Evolutionary conservation across 768 basidiomycete species (phyloP), one percentile per base, ranked within the genome.

Genomic region (Pulveroboletus ravenelii): DNA sequence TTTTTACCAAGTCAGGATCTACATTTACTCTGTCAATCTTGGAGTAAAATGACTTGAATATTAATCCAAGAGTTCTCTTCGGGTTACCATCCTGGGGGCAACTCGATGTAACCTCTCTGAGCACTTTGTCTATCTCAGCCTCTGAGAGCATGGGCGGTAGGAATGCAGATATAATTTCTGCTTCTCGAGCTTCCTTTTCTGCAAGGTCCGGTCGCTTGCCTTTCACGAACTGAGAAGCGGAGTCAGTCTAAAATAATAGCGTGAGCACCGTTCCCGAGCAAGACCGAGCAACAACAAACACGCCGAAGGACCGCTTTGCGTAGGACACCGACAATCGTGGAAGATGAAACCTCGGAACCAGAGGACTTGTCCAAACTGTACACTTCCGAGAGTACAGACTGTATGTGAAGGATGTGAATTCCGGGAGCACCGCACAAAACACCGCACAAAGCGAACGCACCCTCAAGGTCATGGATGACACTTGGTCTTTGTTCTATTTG

Each of bases 361-460:
- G 75, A 65, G 7, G 64, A 62, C 66, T 89, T 89, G 67, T 87
- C 86, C 32, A 80, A 75, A 9, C 78, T 74, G 55, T 87, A 80
- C 3, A 89, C 74, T 50, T 89, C 87, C 10, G 87, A 74, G 15
- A 89, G 72, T 30, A 86, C 75, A 23, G 84, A 82, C 86, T 88
- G 20, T 23, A 53, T 38, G 30, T 39, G 20, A 27, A 13, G n/a
- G 25, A 15, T 14, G 31, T 53, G 27, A 49, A 44, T 36, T 39
- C 20, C 12, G 23, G 34, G 46, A 49, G n/a, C 17, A 27, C n/a
- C n/a, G n/a, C 32, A 37, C 18, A 15, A 29, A 43, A 29, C 20
- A 30, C 25, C 1, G 55, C 45, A 34, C 2, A 15, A 12, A 13
- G 23, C 0, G 6, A 31, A 52, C 82, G 59, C 54, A 87, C 82